These are phyloP conservation scores for Neurospora discreta DNA, from an alignment of 495 filamentous ascomycete species.

Conservation along the genomic window DNA sequence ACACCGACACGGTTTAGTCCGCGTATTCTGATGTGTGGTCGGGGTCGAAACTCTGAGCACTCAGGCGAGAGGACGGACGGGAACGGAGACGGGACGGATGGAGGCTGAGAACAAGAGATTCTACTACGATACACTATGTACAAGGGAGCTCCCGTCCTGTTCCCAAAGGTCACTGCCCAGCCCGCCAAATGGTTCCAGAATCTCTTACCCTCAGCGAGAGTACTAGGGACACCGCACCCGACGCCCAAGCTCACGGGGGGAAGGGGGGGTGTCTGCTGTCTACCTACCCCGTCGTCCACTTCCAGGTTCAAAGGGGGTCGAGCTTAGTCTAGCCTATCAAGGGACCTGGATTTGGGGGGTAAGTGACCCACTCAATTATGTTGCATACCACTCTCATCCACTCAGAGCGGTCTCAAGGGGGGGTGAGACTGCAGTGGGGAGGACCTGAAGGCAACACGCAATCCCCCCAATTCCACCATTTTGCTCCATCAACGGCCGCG, in stretches of 20 bases:
- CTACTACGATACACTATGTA: not conserved
- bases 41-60: not conserved
- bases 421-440: not conserved
- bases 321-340: slow-evolving; percentile 1
- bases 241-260: not conserved
- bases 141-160: not conserved
- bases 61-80: not conserved
- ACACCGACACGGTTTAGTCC: not conserved
- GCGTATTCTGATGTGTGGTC: not conserved
- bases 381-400: not conserved
- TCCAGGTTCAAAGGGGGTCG: not conserved
- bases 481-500: not conserved
- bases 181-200: not conserved
- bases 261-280: not conserved
- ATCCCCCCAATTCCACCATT: not conserved
- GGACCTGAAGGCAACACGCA: not conserved
- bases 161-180: not conserved
- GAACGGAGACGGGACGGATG: not conserved
- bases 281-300: not conserved
- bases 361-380: slow-evolving; percentile 1
- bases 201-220: not conserved
- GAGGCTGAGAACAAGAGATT: not conserved
- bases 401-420: not conserved
- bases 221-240: not conserved
- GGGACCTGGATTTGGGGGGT: not conserved